Evolutionary conservation across 257 asterid genomes (phyloP).

Genomic region (Leonotis leonurus): DNA sequence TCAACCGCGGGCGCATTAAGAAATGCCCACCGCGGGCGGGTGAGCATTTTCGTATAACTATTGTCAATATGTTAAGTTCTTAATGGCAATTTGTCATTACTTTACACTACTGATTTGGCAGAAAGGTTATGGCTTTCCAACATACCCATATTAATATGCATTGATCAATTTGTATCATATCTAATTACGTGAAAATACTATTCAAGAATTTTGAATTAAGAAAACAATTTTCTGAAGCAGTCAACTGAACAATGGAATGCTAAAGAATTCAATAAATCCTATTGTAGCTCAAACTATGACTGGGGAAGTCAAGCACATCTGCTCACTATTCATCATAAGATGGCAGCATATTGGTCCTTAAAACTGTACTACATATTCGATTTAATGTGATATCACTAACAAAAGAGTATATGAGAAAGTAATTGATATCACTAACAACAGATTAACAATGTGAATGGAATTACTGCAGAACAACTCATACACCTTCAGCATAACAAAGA

Average conservation of each 20-base stretch:
- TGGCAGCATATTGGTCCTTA: not conserved
- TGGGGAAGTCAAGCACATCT: not conserved
- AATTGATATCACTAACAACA: not conserved
- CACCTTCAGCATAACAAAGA: not conserved
- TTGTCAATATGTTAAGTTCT: too few species aligned
- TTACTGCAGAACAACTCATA: not conserved
- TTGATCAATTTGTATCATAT: not conserved
- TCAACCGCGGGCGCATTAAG: too few species aligned
- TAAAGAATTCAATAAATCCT: not conserved
- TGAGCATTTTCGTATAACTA: too few species aligned
- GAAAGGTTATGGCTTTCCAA: not conserved
- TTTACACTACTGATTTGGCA: not conserved
- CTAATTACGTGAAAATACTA: not conserved
- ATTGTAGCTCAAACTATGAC: not conserved
- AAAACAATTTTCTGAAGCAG: not conserved
- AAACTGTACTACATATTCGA: not conserved
- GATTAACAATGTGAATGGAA: not conserved
- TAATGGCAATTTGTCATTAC: not conserved
- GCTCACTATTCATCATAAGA: not conserved
- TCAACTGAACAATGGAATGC: not conserved
- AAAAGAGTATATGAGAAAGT: not conserved
- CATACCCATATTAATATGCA: not conserved
- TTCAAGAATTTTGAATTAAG: not conserved
- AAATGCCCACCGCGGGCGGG: too few species aligned
- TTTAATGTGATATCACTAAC: not conserved